Percentiles rank a stretch among this genome's conserved stretches.
These are phyloP conservation scores for Ganoderma lucidum DNA, from an alignment of 1,284 basidiomycete species.

Conservation along the genomic window DNA sequence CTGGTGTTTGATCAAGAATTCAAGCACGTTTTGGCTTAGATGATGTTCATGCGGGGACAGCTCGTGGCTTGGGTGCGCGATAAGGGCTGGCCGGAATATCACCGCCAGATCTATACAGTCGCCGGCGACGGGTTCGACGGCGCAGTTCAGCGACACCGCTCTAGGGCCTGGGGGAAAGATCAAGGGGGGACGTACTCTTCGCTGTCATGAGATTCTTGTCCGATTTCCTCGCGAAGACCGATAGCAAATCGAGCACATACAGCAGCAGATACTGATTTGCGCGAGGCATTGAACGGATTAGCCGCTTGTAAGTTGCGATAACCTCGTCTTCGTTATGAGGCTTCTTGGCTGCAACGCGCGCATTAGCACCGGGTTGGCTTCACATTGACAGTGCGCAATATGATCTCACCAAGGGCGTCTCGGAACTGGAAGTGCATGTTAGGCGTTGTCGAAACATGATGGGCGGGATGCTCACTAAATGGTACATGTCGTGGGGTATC, in stretches of 20 bases:
- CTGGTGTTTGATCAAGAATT: conserved; percentile 93
- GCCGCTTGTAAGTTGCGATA: conserved; percentile 81
- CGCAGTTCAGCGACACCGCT: background rate
- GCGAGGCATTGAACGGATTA: conserved; percentile 87
- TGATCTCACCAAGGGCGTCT: conserved; percentile 72
- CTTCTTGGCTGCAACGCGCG: conserved; percentile 57
- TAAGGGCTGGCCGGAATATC: conserved; percentile 92
- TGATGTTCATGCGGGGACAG: conserved; percentile 85
- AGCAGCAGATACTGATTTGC: conserved; percentile 94
- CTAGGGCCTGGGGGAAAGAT: conserved; percentile 4
- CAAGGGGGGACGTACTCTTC: conserved; percentile 68
- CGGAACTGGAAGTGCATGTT: conserved; percentile 70
- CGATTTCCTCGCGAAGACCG: conserved; percentile 91
- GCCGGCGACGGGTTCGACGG: background rate
- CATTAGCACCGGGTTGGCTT: conserved; percentile 17
- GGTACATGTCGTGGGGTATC: conserved; percentile 89
- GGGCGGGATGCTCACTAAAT: conserved; percentile 69
- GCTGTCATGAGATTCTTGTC: conserved; percentile 97
- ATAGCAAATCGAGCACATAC: conserved; percentile 95
- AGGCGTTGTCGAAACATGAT: conserved; percentile 12
- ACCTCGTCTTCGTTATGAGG: conserved; percentile 73
- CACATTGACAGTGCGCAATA: conserved; percentile 9
- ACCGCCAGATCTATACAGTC: conserved; percentile 81
- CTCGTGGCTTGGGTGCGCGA: conserved; percentile 89
- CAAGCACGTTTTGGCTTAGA: conserved; percentile 89